A percentile compares a stretch with the other conserved stretches of the same genome.
Evolutionary conservation across 1,284 basidiomycete genomes (phyloP).

Genomic region (Ceratobasidium papillatum): DNA sequence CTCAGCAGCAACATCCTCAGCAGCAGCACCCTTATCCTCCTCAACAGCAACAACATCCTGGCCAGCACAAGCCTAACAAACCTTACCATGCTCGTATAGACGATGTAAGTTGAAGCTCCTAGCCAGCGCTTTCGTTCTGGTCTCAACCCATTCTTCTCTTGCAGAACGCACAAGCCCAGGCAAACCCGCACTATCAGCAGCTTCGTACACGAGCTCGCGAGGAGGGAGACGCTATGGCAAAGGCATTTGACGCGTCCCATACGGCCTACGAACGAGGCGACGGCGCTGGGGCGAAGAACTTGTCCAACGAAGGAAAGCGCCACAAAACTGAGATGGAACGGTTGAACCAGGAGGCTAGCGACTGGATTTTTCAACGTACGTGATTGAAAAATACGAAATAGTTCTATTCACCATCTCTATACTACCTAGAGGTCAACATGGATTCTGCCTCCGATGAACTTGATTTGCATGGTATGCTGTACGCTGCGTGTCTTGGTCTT

Average conservation of each 20-base stretch:
- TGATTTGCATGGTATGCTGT: conserved; percentile 63
- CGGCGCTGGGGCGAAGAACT: conserved; percentile 81
- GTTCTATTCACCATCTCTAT: neutral
- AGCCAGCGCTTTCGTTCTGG: neutral
- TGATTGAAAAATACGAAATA: conserved; percentile 41
- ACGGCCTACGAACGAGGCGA: conserved; percentile 75
- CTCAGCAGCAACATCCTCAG: conserved; percentile 43
- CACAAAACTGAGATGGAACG: conserved; percentile 84
- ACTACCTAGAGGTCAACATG: conserved; percentile 80
- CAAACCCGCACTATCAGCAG: conserved; percentile 71
- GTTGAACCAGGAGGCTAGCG: conserved; percentile 84
- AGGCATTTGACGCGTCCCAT: conserved; percentile 70
- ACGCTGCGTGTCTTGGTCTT: neutral
- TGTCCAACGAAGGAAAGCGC: conserved; percentile 83
- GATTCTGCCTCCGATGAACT: conserved; percentile 77
- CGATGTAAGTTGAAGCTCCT: conserved; percentile 34
- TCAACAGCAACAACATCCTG: conserved; percentile 8
- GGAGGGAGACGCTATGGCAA: conserved; percentile 64
- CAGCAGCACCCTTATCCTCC: conserved; percentile 32
- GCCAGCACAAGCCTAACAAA: conserved; percentile 24
- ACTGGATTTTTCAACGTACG: conserved; percentile 87
- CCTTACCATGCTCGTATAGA: conserved; percentile 41
- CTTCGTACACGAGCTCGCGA: conserved; percentile 64
- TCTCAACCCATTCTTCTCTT: conserved; percentile 46
- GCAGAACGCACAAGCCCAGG: conserved; percentile 70